Base-by-base conservation (phyloP, 306 rosid genomes). In the Alnus rubra region DNA sequence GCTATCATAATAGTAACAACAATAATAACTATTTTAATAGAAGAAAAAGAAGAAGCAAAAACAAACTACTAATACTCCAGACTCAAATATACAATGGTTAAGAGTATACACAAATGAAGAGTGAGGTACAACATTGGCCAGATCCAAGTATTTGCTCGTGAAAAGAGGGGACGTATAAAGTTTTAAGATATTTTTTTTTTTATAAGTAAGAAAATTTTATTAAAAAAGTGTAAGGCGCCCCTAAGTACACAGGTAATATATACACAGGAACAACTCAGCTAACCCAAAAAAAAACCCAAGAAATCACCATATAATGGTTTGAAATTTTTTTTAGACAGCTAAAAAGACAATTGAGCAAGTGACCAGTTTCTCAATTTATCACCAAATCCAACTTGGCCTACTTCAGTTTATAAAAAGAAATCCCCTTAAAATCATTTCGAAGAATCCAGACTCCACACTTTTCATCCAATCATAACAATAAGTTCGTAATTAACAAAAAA, bases 401-500 rank as follows among this genome's bases (percentile, higher is more conserved):
- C 31, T n/a, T 9, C 23, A 42, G 12, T 4, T 28, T 39, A n/a
- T 42, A 9, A 42, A 42, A 42, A 68, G 13, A 39, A 45, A 45
- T 68, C 7, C 52, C 37, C 9, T 62, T 9, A n/a, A 68, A 42
- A 68, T 18, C 51, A 68, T 68, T 18, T 35, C 6, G 4, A 42
- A 68, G 72, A 3, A 48, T 42, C 13, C 72, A 68, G 18, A 39
- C 31, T 39, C 72, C 14, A 16, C 28, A 67, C 18, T 33, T 54
- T 52, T 51, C 50, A 55, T 64, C 64, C 65, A 28, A 53, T 69
- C 79, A 75, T 55, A 74, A 50, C 78, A 44, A 56, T 47, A 54
- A 58, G 54, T 71, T 77, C 31, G 50, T 37, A 44, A 47, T 54
- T 31, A 68, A 63, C 33, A 76, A 65, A 72, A 19, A 15, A 52